Evolutionary conservation across 805 yeast species (phyloP).

Genomic region (Suhomyces xylopsoci): DNA sequence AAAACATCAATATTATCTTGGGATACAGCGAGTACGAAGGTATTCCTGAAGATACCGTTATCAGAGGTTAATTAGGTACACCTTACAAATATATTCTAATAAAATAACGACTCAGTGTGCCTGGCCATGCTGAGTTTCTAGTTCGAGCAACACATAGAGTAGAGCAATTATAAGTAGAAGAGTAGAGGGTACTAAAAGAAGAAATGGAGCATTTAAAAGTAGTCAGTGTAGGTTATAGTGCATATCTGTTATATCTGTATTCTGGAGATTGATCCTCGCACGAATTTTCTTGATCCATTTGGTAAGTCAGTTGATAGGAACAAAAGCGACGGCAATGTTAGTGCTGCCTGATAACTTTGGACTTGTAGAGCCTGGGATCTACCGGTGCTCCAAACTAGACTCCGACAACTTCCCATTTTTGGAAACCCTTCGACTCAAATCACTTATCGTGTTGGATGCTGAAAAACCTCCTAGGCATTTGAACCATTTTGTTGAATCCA

Average conservation of each 20-base stretch:
- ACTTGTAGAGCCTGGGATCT: conserved; percentile 79
- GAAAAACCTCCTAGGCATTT: conserved; percentile 79
- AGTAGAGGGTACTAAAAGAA: neutral
- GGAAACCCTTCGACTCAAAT: conserved; percentile 64
- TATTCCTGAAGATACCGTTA: conserved; percentile 69
- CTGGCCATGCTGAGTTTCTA: neutral
- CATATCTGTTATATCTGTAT: neutral
- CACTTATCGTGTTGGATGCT: conserved; percentile 75
- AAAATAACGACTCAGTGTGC: neutral
- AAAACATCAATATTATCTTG: conserved; percentile 86
- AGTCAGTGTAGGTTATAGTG: neutral
- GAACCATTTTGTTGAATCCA: conserved; percentile 58
- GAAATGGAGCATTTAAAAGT: neutral
- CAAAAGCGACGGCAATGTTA: conserved; percentile 47
- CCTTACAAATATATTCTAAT: too few species aligned
- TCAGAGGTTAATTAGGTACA: conserved; percentile 44
- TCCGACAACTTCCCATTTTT: conserved; percentile 75
- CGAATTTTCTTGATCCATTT: neutral
- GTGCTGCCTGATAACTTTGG: conserved; percentile 94
- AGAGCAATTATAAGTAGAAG: neutral
- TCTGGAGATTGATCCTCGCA: neutral
- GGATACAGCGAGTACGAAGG: conserved; percentile 95
- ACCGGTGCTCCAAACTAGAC: conserved; percentile 77
- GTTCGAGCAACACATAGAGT: neutral
- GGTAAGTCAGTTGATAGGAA: neutral